Evolutionary conservation across 192 early-diverging fungal genomes (phyloP), one percentile per base, ranked within the genome.

Genomic region (Coemansia sp.): DNA sequence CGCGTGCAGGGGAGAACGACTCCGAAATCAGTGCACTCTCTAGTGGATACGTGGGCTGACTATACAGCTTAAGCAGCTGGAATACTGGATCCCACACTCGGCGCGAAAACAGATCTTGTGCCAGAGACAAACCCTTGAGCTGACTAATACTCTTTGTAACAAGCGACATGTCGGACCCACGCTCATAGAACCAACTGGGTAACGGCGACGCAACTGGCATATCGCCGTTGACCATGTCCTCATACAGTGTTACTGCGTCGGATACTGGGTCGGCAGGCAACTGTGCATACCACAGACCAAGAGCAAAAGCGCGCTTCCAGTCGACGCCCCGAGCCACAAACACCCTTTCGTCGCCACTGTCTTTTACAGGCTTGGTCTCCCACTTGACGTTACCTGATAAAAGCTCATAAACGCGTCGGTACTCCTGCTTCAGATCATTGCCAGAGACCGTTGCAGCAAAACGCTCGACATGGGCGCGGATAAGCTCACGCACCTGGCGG

Each of bases 21-120:
- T 76, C 57, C 2, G 89, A 85, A 21, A 80, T 48, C 49, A 94
- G 78, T 0, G 81, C 83, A 18, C 61, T 67, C 50, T 89, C 87
- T 13, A 91, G 67, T 6, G 67, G 59, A 43, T 77, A 79, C 4
- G 80, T 61, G 15, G 66, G 45, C 12, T 85, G 58, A 9, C 78
- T 75, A 54, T 62, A 81, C 11, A 92, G 62, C 51, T 84, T 81
- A 12, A 96, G 68, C 25, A 96, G 78, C 65, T 91, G 90, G 62
- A 83, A 96, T 39, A 75, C 78, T 19, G 91, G 76, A 57, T 93
- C 89, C 49, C 63, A 81, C 23, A 66, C 64, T 13, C 52, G 46
- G 19, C 63, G 51, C 9, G 14, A 19, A 14, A 24, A 0, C 50
- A 62, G 46, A 12, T 80, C 73, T 33, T 73, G 56, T 8, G 58